Percentiles rank a stretch among this genome's conserved stretches.
phyloP scores from a whole-genome alignment of 2,329 filamentous ascomycete genomes.

The Cytospora leucostoma region DNA sequence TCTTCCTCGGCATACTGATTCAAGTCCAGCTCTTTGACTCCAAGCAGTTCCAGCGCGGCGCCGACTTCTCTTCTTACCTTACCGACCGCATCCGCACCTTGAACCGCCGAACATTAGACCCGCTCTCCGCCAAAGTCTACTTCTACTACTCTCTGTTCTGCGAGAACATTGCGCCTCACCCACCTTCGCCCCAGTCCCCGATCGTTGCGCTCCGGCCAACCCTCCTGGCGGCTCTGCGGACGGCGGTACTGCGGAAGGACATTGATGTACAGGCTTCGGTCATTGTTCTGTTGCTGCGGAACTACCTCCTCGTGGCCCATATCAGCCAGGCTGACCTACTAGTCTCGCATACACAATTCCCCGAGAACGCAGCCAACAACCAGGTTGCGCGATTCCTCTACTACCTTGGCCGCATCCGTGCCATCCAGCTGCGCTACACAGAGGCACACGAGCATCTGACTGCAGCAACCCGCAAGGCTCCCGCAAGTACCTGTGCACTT shows the following conservation, averaged over 20 bases:
- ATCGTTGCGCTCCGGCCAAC: slow-evolving; percentile 84
- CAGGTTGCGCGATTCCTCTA: slow-evolving; percentile 97
- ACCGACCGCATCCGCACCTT: slow-evolving; percentile 82
- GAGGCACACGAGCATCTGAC: slow-evolving; percentile 94
- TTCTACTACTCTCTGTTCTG: slow-evolving; percentile 97
- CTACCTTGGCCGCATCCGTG: slow-evolving; percentile 94
- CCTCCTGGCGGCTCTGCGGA: slow-evolving; percentile 84
- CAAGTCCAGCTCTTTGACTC: slow-evolving; percentile 89
- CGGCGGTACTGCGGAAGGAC: slow-evolving; percentile 95
- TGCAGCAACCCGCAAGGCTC: slow-evolving; percentile 91
- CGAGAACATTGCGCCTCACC: slow-evolving; percentile 84
- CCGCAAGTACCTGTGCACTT: slow-evolving; percentile 82
- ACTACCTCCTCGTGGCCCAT: slow-evolving; percentile 93
- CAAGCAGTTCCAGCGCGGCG: slow-evolving; percentile 77
- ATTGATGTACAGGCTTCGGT: slow-evolving; percentile 96
- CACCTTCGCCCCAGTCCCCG: slow-evolving; percentile 85
- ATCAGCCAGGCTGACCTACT: slow-evolving; percentile 95
- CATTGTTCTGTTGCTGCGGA: slow-evolving; percentile 90
- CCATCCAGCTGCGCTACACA: slow-evolving; percentile 95
- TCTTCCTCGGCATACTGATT: slow-evolving; percentile 82
- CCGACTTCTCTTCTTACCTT: slow-evolving; percentile 80
- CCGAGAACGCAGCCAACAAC: slow-evolving; percentile 91
- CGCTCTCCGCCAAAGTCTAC: slow-evolving; percentile 91
- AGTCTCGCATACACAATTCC: slow-evolving; percentile 94
- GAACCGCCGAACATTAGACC: slow-evolving; percentile 92